Evolutionary conservation across 352 stramenopile species (phyloP).

Genomic region (Globisporangium acanthophoron): DNA sequence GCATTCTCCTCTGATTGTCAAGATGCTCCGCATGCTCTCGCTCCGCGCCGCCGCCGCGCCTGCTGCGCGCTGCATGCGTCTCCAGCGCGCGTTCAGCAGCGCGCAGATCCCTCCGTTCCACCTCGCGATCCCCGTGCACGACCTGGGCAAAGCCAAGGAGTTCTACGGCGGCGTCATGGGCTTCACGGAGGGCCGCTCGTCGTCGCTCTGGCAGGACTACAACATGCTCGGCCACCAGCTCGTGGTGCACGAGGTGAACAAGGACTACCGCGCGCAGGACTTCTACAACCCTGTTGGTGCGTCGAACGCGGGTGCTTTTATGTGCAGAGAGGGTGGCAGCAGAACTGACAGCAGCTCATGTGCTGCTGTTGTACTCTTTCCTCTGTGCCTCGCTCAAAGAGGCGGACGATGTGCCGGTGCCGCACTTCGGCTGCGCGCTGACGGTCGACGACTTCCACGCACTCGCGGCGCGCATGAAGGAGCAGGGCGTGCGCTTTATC

Average conservation of each 20-base stretch:
- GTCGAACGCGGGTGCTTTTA: constrained; percentile 4
- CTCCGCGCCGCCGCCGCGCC: too few species aligned
- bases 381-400: constrained; percentile 33
- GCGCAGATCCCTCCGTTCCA: constrained; percentile 73
- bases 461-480: constrained; percentile 79
- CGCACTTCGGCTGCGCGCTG: constrained; percentile 93
- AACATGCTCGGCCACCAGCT: constrained; percentile 87
- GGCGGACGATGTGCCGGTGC: constrained; percentile 95
- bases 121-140: constrained; percentile 95
- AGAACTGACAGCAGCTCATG: too few species aligned
- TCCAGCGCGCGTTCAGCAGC: too few species aligned
- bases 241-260: constrained; percentile 88
- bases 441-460: constrained; percentile 91
- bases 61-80: too few species aligned
- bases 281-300: constrained; percentile 95
- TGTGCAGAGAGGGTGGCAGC: too few species aligned
- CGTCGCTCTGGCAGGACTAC: constrained; percentile 64
- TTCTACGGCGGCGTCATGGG: constrained; percentile 93
- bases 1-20: too few species aligned
- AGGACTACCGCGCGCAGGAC: constrained; percentile 90
- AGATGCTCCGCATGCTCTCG: too few species aligned
- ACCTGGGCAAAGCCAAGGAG: constrained; percentile 78
- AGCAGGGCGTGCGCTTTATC: constrained; percentile 89
- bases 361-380: too few species aligned
- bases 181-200: constrained; percentile 89